Percentiles rank a stretch among this genome's conserved stretches.
Conservation (phyloP, 768 basidiomycete genomes). For the Fibroporia radiculosa region DNA sequence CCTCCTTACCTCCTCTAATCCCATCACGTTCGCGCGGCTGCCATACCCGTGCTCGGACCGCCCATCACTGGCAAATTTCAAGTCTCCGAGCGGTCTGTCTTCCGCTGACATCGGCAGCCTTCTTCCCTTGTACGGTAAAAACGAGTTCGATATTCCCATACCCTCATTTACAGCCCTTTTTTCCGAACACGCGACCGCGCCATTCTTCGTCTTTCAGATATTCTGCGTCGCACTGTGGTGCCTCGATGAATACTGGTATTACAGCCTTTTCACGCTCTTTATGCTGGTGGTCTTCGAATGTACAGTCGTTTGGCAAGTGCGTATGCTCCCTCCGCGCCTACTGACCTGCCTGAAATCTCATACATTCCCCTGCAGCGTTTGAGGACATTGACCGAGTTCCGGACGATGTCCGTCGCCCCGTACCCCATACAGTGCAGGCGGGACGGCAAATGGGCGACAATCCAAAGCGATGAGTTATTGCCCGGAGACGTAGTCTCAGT, state of each 20-base stretch:
- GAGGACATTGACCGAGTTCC: slow-evolving; percentile 86
- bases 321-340: slow-evolving; percentile 17
- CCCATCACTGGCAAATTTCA: slow-evolving; percentile 63
- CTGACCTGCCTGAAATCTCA: neutral
- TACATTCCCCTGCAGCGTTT: slow-evolving; percentile 54
- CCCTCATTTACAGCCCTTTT: slow-evolving; percentile 92
- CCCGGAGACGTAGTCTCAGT: slow-evolving; percentile 89
- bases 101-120: slow-evolving; percentile 41
- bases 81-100: slow-evolving; percentile 49
- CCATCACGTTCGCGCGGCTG: slow-evolving; percentile 64
- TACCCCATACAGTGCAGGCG: slow-evolving; percentile 82
- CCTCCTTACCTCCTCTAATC: slow-evolving; percentile 49
- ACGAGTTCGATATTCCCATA: slow-evolving; percentile 96
- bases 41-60: slow-evolving; percentile 78
- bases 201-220: slow-evolving; percentile 98
- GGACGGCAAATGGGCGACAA: slow-evolving; percentile 67
- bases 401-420: slow-evolving; percentile 92
- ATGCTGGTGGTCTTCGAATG: slow-evolving; percentile 99
- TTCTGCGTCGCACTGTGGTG: slow-evolving; percentile 98
- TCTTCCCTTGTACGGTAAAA: slow-evolving; percentile 72
- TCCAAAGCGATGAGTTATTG: slow-evolving; percentile 81
- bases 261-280: slow-evolving; percentile 94
- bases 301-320: slow-evolving; percentile 96
- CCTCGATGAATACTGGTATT: slow-evolving; percentile 99
- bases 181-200: slow-evolving; percentile 92